Conservation (phyloP, 257 asterid species). For the Anisodus acutangulus region DNA sequence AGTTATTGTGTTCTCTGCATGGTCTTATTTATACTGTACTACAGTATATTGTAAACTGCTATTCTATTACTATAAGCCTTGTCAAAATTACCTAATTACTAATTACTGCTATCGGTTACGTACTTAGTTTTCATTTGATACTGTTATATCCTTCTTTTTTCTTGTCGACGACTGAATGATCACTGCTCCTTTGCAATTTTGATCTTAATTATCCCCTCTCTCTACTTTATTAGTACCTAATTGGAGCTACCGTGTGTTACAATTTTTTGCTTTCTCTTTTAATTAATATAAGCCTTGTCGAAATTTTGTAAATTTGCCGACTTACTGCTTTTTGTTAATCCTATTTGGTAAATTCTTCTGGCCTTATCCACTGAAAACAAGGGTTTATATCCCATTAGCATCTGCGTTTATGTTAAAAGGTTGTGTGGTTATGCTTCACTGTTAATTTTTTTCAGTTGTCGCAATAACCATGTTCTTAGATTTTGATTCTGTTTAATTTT, state of each 20-base stretch:
- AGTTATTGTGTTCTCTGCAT: neutral
- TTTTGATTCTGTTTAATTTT: neutral
- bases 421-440: neutral
- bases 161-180: neutral
- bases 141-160: neutral
- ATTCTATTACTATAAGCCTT: neutral
- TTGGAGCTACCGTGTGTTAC: neutral
- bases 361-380: constrained; percentile 6
- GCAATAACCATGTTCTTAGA: neutral
- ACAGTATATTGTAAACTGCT: neutral
- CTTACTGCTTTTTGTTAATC: neutral
- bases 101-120: neutral
- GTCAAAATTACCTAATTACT: neutral
- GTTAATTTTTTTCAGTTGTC: neutral
- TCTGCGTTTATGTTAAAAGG: neutral
- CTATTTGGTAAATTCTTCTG: neutral
- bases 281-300: neutral
- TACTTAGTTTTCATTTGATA: neutral
- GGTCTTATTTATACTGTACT: neutral
- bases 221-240: too few species aligned
- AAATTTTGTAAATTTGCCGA: neutral
- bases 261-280: neutral
- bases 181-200: neutral
- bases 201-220: neutral
- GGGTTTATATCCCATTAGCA: neutral